phyloP scores from a whole-genome alignment of 1,139 yeast species.

The Candida sp. region DNA sequence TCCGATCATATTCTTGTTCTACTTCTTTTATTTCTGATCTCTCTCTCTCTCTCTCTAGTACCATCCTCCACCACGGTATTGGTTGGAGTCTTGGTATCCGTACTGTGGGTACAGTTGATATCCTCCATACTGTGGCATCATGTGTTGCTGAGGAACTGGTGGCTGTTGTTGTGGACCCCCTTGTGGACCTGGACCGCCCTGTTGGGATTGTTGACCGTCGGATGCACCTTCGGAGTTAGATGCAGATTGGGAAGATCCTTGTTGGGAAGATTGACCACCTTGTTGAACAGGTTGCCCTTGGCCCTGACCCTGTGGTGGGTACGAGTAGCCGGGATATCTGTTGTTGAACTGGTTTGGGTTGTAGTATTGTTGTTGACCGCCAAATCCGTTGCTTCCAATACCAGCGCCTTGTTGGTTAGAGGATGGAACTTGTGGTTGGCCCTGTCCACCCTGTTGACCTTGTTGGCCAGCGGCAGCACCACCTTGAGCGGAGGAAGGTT shows the following conservation, averaged over 20 bases:
- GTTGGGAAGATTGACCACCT: slow-evolving; percentile 10
- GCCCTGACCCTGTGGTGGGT: slow-evolving; percentile 32
- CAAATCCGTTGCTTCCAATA: slow-evolving; percentile 18
- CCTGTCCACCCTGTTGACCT: slow-evolving; percentile 10
- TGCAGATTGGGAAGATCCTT: slow-evolving; percentile 9
- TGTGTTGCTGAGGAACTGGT: slow-evolving; percentile 40
- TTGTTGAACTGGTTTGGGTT: slow-evolving; percentile 41
- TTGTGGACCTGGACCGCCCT: slow-evolving; percentile 17
- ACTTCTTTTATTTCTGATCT: too few relatives aligned
- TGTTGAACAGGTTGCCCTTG: slow-evolving; percentile 21
- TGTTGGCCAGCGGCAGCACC: slow-evolving; percentile 13
- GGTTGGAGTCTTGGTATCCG: slow-evolving; percentile 49
- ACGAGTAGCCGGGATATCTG: slow-evolving; percentile 43
- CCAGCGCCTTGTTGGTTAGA: slow-evolving; percentile 15
- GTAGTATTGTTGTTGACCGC: slow-evolving; percentile 28
- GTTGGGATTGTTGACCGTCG: slow-evolving; percentile 3
- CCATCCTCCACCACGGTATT: slow-evolving; percentile 42
- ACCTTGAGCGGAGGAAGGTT: slow-evolving; percentile 15
- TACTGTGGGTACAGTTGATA: slow-evolving; percentile 58
- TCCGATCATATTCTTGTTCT: neutral
- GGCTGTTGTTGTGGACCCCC: slow-evolving; percentile 28
- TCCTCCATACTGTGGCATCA: slow-evolving; percentile 47
- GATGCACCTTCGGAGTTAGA: slow-evolving; percentile 7
- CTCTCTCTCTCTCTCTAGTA: slow-evolving; percentile 18
- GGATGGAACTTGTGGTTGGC: slow-evolving; percentile 6